Base-by-base conservation (phyloP, 2,329 filamentous ascomycete species). In the Cercospora sp. region DNA sequence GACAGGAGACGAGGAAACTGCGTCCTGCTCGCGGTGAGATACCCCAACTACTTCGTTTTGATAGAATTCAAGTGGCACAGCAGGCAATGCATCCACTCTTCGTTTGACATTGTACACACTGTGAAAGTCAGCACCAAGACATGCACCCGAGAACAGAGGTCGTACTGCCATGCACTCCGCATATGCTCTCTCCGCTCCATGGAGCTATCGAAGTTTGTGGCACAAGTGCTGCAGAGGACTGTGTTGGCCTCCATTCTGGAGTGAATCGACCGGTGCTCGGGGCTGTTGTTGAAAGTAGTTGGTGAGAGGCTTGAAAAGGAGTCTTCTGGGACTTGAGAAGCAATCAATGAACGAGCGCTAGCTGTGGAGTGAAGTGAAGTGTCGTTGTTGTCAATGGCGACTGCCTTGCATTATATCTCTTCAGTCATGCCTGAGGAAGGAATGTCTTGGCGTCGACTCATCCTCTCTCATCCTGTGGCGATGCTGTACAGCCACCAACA, bases 101-200 rank as follows among this genome's bases (percentile, higher is more conserved):
- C 70, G 65, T 18, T 68, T 66, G 18, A 72, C 63, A 49, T 72
- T 72, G 62, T 66, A 69, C 18, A 72, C 70, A 28, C 66, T 68
- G 26, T 3, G n/a, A 1, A 6, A 2, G 12, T 67, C 53, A 64
- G 60, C 28, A 7, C 18, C 18, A 21, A 21, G 18, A 21, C 18
- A 21, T 21, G 18, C 18, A 21, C 18, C 18, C 18, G 18, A 21
- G 18, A 21, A 21, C 18, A 21, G 18, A 21, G 18, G 18, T 21
- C 18, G 18, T 21, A 21, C 66, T 72, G 70, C 70, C 70, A 71
- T 65, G 60, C 37, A 43, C 51, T 61, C 16, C 67, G 65, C 70
- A 72, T 72, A 34, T 72, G 70, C 57, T 71, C 66, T 45, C 70
- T 64, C 18, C 70, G 61, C 10, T 61, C 12, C 10, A 58, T 9